Conservation (phyloP, 2,329 filamentous ascomycete species). For the Penicillium sclerotigenum region DNA sequence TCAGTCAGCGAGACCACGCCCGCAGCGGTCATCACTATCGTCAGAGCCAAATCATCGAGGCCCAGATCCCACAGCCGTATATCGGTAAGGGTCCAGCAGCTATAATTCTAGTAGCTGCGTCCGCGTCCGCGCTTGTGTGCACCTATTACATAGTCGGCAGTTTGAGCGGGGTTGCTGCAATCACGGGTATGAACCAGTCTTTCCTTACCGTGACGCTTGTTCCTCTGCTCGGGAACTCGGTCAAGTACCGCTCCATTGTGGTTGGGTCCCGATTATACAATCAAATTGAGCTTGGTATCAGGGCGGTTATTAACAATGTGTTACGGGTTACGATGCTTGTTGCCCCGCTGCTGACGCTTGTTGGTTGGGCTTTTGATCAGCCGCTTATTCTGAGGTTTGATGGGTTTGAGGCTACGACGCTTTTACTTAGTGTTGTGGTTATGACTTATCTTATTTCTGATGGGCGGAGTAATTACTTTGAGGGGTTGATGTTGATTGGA, state of each 20-base stretch:
- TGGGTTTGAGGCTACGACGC: constrained; percentile 18
- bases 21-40: not conserved
- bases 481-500: constrained; percentile 21
- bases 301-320: constrained; percentile 14
- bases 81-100: not conserved
- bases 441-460: constrained; percentile 22
- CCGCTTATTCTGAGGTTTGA: constrained; percentile 16
- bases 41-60: not conserved
- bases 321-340: constrained; percentile 18
- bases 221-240: constrained; percentile 16
- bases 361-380: constrained; percentile 12
- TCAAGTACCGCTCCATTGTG: constrained; percentile 14
- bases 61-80: not conserved
- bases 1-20: not conserved
- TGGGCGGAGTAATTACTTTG: constrained; percentile 21
- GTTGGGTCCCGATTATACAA: not conserved
- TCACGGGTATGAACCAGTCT: constrained; percentile 5
- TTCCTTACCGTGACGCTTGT: constrained; percentile 10
- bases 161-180: not conserved
- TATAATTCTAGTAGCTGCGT: constrained; percentile 1
- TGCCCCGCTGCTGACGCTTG: constrained; percentile 10
- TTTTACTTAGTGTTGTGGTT: constrained; percentile 19
- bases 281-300: constrained; percentile 15
- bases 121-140: constrained; percentile 5
- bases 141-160: constrained; percentile 10